Percentiles rank a stretch among this genome's conserved stretches.
Conservation (phyloP, 768 basidiomycete species). For the Phallus indusiatus region DNA sequence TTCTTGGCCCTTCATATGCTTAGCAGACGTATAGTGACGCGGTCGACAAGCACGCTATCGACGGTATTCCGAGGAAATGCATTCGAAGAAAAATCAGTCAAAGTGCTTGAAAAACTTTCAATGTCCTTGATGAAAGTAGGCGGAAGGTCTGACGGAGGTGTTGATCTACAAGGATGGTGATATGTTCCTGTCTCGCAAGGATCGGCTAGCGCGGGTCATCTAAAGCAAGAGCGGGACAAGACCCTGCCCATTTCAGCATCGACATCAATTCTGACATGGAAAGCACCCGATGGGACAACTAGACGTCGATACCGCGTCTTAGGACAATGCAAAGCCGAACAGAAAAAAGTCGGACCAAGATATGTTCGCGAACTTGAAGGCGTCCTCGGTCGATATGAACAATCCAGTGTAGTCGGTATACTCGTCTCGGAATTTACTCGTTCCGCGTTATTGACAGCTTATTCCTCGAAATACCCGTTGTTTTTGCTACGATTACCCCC, state of each 20-base stretch:
- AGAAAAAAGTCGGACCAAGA: slow-evolving; percentile 67
- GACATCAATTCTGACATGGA: slow-evolving; percentile 3
- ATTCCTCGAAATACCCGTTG: slow-evolving; percentile 69
- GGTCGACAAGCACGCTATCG: slow-evolving; percentile 21
- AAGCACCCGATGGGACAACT: background rate
- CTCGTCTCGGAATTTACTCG: slow-evolving; percentile 76
- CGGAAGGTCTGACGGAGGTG: slow-evolving; percentile 81
- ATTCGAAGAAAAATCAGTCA: slow-evolving; percentile 64
- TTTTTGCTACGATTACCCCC: slow-evolving; percentile 71
- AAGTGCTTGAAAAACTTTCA: slow-evolving; percentile 55
- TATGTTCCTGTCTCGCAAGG: slow-evolving; percentile 48
- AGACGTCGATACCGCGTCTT: slow-evolving; percentile 62
- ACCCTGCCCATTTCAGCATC: background rate
- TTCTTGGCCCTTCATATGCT: background rate
- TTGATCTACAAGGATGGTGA: slow-evolving; percentile 92
- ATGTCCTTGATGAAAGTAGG: slow-evolving; percentile 78
- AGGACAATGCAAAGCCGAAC: slow-evolving; percentile 89
- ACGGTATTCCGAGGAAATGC: slow-evolving; percentile 58
- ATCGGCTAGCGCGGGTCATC: background rate
- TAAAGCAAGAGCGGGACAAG: background rate
- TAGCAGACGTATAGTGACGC: background rate
- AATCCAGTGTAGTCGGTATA: slow-evolving; percentile 48
- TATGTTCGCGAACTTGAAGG: slow-evolving; percentile 88
- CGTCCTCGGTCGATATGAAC: slow-evolving; percentile 48
- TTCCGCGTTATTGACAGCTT: slow-evolving; percentile 55